Evolutionary conservation across 805 yeast species (phyloP), one percentile per base, ranked within the genome.

Genomic region (Yarrowia osloensis): DNA sequence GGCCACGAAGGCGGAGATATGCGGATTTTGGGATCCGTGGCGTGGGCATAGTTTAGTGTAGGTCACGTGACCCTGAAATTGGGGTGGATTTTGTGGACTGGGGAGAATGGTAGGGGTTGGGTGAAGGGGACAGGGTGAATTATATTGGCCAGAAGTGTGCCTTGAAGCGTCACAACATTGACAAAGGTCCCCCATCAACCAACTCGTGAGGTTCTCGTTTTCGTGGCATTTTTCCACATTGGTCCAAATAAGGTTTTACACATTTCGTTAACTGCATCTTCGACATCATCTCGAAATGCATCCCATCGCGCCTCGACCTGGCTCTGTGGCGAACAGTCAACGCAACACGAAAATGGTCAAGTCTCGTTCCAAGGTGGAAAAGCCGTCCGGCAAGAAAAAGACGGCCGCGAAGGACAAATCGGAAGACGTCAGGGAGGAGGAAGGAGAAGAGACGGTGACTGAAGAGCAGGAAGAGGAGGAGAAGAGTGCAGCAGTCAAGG

Each of bases 1-100:
- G 66, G 66, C 66, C 66, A 61, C 66, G 66, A 49, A 65, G 67
- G 65, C 67, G 5, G 33, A 8, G n/a, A 21, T 2, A 13, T 52
- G 11, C 4, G 4, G 4, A 19, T 50, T 12, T 22, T 8, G 22
- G 15, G 21, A 33, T 35, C 31, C 17, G 28, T 21, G 29, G 57
- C 22, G 13, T 19, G 1, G 9, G 8, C 22, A 46, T 26, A 26
- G 22, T 15, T 24, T 44, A 44, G 24, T 24, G 6, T 1, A 26
- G 12, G 17, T 49, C 55, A 49, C 55, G 55, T 49, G 55, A 49
- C n/a, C 55, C n/a, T n/a, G n/a, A n/a, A n/a, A n/a, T n/a, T n/a
- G n/a, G n/a, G n/a, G n/a, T n/a, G 17, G 21, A 8, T 24, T 24
- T 44, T 44, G 12, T 4, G 44, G 17, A 11, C 31, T 5, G 31